Conservation (phyloP, 139 green algal species). For the Mychonastes homosphaera region DNA sequence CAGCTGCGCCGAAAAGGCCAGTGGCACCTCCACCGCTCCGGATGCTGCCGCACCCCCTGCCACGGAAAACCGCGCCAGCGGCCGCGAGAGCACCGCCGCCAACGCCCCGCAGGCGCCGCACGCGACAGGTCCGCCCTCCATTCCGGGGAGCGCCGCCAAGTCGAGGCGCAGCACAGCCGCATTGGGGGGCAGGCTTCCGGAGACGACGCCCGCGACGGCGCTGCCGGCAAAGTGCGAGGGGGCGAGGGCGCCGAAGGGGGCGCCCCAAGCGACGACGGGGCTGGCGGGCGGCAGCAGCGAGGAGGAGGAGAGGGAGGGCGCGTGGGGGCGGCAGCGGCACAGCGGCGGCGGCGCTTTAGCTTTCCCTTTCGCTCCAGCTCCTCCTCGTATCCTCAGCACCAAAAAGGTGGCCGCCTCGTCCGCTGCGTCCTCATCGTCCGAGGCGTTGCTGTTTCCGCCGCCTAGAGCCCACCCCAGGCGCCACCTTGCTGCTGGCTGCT, state of each 20-base stretch:
- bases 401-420: no score
- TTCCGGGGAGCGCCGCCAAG: constrained; percentile 31
- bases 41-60: constrained; percentile 7
- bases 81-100: no score
- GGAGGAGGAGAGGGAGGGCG: not conserved
- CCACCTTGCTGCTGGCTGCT: no score
- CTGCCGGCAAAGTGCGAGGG: constrained; percentile 40
- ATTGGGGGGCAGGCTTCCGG: not conserved
- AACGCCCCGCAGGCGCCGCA: not conserved
- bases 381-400: no score
- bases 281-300: not conserved
- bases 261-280: constrained; percentile 21
- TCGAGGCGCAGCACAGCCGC: not conserved
- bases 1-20: constrained; percentile 5
- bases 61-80: not conserved
- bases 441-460: no score
- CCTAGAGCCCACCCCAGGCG: no score
- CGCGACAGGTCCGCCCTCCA: constrained; percentile 47
- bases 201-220: constrained; percentile 26
- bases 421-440: no score
- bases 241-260: constrained; percentile 55
- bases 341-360: no score
- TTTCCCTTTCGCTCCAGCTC: no score
- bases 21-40: constrained; percentile 32
- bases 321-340: no score